Evolutionary conservation across 2,329 filamentous ascomycete genomes (phyloP), one percentile per base, ranked within the genome.

Genomic region (Bertia moriformis): DNA sequence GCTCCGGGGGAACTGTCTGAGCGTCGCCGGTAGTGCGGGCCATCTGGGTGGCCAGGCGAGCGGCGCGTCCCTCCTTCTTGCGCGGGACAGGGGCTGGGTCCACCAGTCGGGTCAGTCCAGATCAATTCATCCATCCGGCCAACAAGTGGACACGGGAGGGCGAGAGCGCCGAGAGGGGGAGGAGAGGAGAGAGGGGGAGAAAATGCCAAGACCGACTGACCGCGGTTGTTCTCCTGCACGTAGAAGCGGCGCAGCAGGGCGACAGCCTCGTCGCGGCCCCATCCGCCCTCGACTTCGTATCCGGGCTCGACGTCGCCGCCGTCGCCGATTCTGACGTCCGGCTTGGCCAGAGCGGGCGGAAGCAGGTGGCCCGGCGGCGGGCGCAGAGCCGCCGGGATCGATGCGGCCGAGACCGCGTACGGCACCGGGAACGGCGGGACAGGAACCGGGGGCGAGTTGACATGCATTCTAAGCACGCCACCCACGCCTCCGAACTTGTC

Each of bases 401-500:
- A 18, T 7, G 40, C 40, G 19, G 30, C 19, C 15, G 17, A 37
- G 30, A 15, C 39, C 7, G 7, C n/a, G 7, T 27, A 7, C 22
- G 22, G 22, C 7, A 27, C 22, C 22, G 7, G 7, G 22, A 27
- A 27, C n/a, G n/a, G n/a, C 22, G 22, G 22, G n/a, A n/a, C 22
- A 7, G 22, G 22, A 17, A 62, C 53, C 14, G 63, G 56, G 44
- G 65, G 51, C 10, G 70, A 73, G 50, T 75, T 75, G 53, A 66
- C 63, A 57, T 96, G 87, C 40, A 96, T 76, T 48, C 78, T 82
- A 55, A 98, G 77, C 13, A 98, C 91, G 40, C 93, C 89, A 2
- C 91, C 91, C 14, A 87, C 94, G 20, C 93, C 91, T 4, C 91
- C 91, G 62, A 98, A 98, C 42, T 93, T 84, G 62, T 98, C 91